Evolutionary conservation across 768 basidiomycete genomes (phyloP).

Genomic region (Boletales sp.): DNA sequence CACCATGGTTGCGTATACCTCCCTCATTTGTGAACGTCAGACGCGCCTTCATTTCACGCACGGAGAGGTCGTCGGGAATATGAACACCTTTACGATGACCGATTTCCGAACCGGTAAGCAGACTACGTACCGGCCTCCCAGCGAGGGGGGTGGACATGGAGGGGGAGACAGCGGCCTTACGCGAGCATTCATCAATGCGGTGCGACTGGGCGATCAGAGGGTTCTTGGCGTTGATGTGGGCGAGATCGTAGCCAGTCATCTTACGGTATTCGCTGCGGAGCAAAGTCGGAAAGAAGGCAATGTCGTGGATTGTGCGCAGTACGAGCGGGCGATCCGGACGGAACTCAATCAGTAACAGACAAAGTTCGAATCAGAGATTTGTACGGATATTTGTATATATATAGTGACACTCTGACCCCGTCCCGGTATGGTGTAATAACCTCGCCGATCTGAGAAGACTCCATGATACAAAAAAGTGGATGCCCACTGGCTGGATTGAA

Average conservation of each 20-base stretch:
- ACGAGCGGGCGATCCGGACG: conserved; percentile 51
- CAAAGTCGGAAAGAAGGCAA: conserved; percentile 63
- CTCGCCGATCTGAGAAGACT: neutral
- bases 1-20: conserved; percentile 86
- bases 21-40: conserved; percentile 78
- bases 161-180: conserved; percentile 81
- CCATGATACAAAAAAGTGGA: neutral
- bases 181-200: conserved; percentile 72
- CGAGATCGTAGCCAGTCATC: conserved; percentile 72
- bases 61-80: conserved; percentile 88
- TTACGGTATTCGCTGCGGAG: conserved; percentile 89
- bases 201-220: conserved; percentile 58
- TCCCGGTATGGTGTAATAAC: neutral
- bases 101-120: conserved; percentile 61
- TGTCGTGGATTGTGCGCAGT: conserved; percentile 67
- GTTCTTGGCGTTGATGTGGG: conserved; percentile 61
- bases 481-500: conserved; percentile 45
- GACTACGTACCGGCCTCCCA: conserved; percentile 44
- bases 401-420: neutral
- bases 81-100: conserved; percentile 68
- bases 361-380: too few species aligned
- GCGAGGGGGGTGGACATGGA: conserved; percentile 73
- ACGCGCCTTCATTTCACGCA: conserved; percentile 81
- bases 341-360: conserved; percentile 15
- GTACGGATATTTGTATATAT: neutral